These are phyloP conservation scores for Corylus heterophylla DNA, from an alignment of 306 rosid species.

Conservation along the genomic window DNA sequence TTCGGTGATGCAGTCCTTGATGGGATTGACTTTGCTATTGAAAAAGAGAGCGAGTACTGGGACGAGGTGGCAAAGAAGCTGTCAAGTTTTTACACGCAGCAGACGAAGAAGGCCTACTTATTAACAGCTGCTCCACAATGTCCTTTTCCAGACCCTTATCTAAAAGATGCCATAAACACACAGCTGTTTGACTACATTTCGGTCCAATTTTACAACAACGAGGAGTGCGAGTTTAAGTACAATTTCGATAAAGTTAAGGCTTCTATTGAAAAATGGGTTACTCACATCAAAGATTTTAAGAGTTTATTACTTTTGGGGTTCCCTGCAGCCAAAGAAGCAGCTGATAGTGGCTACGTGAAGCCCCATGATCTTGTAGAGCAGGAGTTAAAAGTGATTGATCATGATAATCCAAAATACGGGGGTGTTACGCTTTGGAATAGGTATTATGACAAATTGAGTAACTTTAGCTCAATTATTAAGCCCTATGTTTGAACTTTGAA, in stretches of 20 bases:
- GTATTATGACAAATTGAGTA: background rate
- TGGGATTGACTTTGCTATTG: conserved; percentile 12
- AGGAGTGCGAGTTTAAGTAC: conserved; percentile 7
- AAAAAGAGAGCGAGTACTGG: background rate
- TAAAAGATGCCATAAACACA: background rate
- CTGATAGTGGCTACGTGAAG: conserved; percentile 3
- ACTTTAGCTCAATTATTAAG: no score
- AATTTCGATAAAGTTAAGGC: conserved; percentile 13
- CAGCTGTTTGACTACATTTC: conserved; percentile 13
- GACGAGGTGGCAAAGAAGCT: background rate
- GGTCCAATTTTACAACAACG: conserved; percentile 29
- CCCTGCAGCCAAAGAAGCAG: background rate
- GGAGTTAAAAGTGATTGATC: background rate
- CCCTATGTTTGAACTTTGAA: no score
- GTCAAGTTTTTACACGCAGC: no score
- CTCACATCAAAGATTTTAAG: background rate
- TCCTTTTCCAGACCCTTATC: conserved; percentile 14
- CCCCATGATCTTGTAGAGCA: background rate
- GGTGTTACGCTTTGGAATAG: conserved; percentile 25
- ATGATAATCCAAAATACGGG: conserved; percentile 1
- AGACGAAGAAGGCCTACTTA: conserved; percentile 19
- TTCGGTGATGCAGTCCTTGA: conserved; percentile 11
- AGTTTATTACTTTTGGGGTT: conserved; percentile 7
- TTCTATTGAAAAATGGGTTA: conserved; percentile 32
- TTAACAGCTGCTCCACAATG: conserved; percentile 35